Evolutionary conservation across 768 basidiomycete species (phyloP), one percentile per base, ranked within the genome.

Genomic region (Inosperma sp.): DNA sequence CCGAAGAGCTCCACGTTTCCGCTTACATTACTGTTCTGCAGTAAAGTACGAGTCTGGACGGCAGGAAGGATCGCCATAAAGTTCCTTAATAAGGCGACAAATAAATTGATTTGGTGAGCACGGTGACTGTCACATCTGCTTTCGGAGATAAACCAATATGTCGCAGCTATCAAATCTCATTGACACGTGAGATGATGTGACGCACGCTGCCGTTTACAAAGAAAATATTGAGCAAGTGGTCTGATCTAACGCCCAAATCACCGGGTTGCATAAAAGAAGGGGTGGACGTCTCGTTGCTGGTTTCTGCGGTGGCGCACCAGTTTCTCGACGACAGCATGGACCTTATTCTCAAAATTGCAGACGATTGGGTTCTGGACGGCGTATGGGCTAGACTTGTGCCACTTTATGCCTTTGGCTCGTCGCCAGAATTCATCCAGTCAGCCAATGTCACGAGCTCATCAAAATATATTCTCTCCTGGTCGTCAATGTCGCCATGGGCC

Each of bases 301-400:
- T 19, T 49, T 37, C 26, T 34, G 37, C 41, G 40, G 33, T 35
- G 19, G 21, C 37, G 9, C 40, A 30, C n/a, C n/a, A 23, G 26
- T 40, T 35, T 39, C 35, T 30, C 36, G n/a, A 42, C 27, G 26
- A 16, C 57, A 48, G 49, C 61, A 97, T 97, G 94, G 94, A 97
- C 73, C 65, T 89, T 65, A 72, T 93, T n/a, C 81, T 97, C 42
- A 52, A 73, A 55, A 39, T 84, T 55, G 75, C 75, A 34, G 93
- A 97, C 71, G 77, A 84, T 26, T 77, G 76, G 62, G 22, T 88
- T 40, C 74, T 96, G 58, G 94, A 97, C 80, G 71, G 69, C 40
- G 65, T 84, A n/a, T 97, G 86, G 78, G 82, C 89, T 3, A 74
- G 72, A 45, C 65, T 90, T 54, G 72, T 93, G 42, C 94, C 93